Conservation (phyloP, 805 yeast species). For the Saturnispora bothae region DNA sequence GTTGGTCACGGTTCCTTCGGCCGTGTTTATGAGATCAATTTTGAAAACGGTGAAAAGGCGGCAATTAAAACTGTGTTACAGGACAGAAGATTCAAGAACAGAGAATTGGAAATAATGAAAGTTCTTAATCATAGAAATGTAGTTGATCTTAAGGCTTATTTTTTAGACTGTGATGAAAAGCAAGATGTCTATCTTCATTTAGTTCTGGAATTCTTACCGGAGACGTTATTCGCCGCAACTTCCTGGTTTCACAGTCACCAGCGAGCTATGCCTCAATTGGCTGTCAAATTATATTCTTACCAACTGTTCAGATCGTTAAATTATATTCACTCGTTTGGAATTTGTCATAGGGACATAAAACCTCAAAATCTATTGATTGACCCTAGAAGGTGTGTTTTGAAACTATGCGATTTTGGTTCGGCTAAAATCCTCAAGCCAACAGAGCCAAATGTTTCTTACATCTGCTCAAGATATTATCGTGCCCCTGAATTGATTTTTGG, state of each 20-base stretch:
- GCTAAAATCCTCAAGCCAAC: slow-evolving; percentile 84
- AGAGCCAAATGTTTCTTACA: slow-evolving; percentile 93
- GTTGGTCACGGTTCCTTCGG: slow-evolving; percentile 99
- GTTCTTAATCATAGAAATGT: slow-evolving; percentile 76
- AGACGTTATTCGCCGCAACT: slow-evolving; percentile 83
- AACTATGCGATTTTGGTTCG: slow-evolving; percentile 92
- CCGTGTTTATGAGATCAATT: slow-evolving; percentile 82
- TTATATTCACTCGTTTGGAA: slow-evolving; percentile 65
- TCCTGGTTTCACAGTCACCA: slow-evolving; percentile 73
- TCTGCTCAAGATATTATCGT: slow-evolving; percentile 91
- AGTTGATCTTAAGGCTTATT: slow-evolving; percentile 79
- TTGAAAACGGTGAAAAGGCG: slow-evolving; percentile 66
- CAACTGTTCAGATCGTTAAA: slow-evolving; percentile 69
- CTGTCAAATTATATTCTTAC: slow-evolving; percentile 75
- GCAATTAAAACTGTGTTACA: slow-evolving; percentile 96
- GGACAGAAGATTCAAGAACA: slow-evolving; percentile 85
- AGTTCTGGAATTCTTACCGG: slow-evolving; percentile 90
- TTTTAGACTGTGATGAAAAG: slow-evolving; percentile 54
- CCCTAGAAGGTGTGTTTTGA: slow-evolving; percentile 74
- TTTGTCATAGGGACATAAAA: slow-evolving; percentile 88
- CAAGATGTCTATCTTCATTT: slow-evolving; percentile 80
- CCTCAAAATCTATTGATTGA: slow-evolving; percentile 85
- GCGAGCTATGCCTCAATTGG: slow-evolving; percentile 76
- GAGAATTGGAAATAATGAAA: slow-evolving; percentile 95
- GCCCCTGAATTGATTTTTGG: slow-evolving; percentile 98